Evolutionary conservation across 352 stramenopile genomes (phyloP), one percentile per base, ranked within the genome.

Genomic region (Aphanomyces euteiches): DNA sequence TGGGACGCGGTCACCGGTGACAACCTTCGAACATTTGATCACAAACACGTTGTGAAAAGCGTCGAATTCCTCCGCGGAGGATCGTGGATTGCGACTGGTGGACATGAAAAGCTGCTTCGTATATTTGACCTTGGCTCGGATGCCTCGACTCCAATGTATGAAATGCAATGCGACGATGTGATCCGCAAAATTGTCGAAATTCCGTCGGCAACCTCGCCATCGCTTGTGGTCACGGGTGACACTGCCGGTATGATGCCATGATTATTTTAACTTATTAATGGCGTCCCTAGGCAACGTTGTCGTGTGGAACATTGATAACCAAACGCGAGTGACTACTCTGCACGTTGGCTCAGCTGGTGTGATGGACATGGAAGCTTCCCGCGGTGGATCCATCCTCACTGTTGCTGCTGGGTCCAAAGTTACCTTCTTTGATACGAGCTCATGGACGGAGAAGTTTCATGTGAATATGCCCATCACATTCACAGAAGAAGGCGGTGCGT

Each of bases 1-100:
- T 99, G 97, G 97, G 95, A 99, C 80, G 97, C 96, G 7, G 89
- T 98, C 53, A 98, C 95, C 39, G 97, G 96, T 56, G 86, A 97
- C 37, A 77, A 85, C n/a, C 75, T 98, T 38, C 84, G 90, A 7
- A 95, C 89, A n/a, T 93, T 98, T 40, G 82, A 96, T 38, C 97
- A 99, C 81, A 93, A 96, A 69, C 96, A 99, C 78, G 96, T 99
- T 66, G 96, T 99, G 67, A 99, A 99, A 81, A 96, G 84, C 19
- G 88, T 98, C 56, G 90, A 89, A 59, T 99, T 99, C 82, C 90
- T 91, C 43, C 74, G 64, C 3, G 89, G 98, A 70, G 90, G 85
- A 38, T 74, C 80, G 53, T 76, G 78, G 19, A 80, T 99, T 64
- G 84, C 97, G 0, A 98, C 94, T 6, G 96, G 85, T 1, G 96